A percentile compares a stretch with the other conserved stretches of the same genome.
Conservation (phyloP, 2,329 filamentous ascomycete species). For the Neofusicoccum sp. region DNA sequence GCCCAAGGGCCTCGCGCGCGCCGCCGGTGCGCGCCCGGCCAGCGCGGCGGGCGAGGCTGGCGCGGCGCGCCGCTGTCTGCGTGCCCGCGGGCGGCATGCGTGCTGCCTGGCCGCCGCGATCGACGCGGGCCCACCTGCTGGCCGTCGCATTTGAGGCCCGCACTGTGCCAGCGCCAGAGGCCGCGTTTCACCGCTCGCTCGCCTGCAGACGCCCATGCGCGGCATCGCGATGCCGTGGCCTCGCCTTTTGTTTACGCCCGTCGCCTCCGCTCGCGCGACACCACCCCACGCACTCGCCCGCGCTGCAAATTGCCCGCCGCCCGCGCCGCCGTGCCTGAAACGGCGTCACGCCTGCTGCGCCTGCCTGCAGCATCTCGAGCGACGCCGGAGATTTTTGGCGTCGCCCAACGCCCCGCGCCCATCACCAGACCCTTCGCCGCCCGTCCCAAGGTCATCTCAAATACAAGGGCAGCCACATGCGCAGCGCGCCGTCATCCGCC, state of each 20-base stretch:
- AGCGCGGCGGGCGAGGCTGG: neutral
- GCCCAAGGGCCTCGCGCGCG: neutral
- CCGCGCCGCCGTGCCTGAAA: neutral
- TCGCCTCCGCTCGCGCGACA: neutral
- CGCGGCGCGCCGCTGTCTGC: neutral
- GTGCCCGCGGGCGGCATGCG: neutral
- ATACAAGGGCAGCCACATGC: slow-evolving; percentile 7
- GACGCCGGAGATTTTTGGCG: neutral
- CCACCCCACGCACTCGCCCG: neutral
- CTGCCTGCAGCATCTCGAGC: neutral
- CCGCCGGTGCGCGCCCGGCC: neutral
- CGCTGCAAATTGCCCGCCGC: neutral
- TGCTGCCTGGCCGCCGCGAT: neutral
- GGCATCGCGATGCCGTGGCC: neutral
- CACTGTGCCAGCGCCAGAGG: neutral
- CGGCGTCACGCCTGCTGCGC: neutral
- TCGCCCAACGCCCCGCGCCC: slow-evolving; percentile 4
- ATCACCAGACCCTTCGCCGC: neutral
- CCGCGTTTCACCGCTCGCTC: slow-evolving; percentile 12
- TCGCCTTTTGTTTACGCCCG: neutral
- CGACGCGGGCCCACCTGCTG: neutral
- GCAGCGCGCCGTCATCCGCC: slow-evolving; percentile 1
- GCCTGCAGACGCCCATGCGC: neutral
- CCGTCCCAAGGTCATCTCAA: neutral
- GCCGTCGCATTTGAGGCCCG: neutral